These are phyloP conservation scores for Xylaria scruposa DNA, from an alignment of 495 filamentous ascomycete genomes.

Conservation along the genomic window DNA sequence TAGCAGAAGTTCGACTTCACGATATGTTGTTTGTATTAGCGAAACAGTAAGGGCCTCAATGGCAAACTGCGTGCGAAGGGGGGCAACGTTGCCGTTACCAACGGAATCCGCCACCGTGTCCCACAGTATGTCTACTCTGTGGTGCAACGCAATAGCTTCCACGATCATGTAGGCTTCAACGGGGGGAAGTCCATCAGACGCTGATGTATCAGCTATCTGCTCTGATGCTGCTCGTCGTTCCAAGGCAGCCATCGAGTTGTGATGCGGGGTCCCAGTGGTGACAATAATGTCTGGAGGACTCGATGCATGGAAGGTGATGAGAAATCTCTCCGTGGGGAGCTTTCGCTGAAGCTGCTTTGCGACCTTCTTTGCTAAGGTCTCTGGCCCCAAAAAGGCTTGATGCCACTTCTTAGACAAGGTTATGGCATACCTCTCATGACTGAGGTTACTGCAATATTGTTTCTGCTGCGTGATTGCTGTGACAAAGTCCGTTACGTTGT, in stretches of 20 bases:
- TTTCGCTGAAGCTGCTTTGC: slow-evolving; percentile 18
- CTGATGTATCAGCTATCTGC: slow-evolving; percentile 1
- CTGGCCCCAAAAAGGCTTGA: not conserved
- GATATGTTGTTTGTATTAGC: slow-evolving; percentile 13
- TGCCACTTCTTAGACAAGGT: slow-evolving; percentile 6
- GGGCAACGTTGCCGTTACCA: not conserved
- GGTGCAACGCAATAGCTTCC: slow-evolving; percentile 2
- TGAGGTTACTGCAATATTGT: not conserved
- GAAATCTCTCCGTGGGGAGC: slow-evolving; percentile 18
- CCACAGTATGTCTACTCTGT: slow-evolving; percentile 9
- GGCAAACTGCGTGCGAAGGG: slow-evolving; percentile 4
- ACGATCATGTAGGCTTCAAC: slow-evolving; percentile 16
- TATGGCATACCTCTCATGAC: slow-evolving; percentile 11
- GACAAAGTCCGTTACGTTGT: slow-evolving; percentile 3
- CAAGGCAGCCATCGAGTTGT: slow-evolving; percentile 18
- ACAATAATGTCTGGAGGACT: slow-evolving; percentile 10
- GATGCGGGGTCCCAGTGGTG: not conserved
- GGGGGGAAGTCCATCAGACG: slow-evolving; percentile 8
- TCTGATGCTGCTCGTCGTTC: slow-evolving; percentile 1
- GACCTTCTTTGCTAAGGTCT: slow-evolving; percentile 14
- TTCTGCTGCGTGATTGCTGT: slow-evolving; percentile 4
- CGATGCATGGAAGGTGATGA: slow-evolving; percentile 4
- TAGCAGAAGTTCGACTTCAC: slow-evolving; percentile 11
- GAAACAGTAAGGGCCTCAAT: slow-evolving; percentile 10
- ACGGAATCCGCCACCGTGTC: not conserved